Percentiles rank a stretch among this genome's conserved stretches.
Conservation (phyloP, 441 rosid species). For the Croton setiger region DNA sequence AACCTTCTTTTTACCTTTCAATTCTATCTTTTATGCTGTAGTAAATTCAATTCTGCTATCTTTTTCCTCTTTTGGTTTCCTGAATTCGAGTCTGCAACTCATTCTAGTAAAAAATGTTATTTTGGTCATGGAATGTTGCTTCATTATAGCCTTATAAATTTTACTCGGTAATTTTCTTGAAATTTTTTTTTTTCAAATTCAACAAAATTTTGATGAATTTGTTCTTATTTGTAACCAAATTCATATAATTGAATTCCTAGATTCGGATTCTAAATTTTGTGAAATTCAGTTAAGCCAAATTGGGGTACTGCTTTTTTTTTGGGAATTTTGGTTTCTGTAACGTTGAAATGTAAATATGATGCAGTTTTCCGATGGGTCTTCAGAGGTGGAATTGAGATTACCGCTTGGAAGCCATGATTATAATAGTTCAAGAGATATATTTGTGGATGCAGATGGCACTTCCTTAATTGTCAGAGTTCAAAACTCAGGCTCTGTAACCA, state of each 20-base stretch:
- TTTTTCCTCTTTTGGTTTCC: neutral
- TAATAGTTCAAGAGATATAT: conserved; percentile 55
- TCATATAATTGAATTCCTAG: too few relatives aligned
- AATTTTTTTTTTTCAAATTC: too few relatives aligned
- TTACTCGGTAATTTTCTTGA: too few relatives aligned
- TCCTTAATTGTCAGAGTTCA: conserved; percentile 51
- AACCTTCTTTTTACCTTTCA: too few relatives aligned
- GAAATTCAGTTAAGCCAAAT: too few relatives aligned
- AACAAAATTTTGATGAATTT: too few relatives aligned
- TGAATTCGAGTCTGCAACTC: too few relatives aligned
- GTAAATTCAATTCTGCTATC: neutral
- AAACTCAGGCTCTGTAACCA: conserved; percentile 42
- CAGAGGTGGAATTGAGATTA: conserved; percentile 77
- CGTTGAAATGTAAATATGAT: conserved; percentile 15
- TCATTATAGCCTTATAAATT: too few relatives aligned
- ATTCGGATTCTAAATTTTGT: too few relatives aligned
- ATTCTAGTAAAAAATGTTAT: too few relatives aligned
- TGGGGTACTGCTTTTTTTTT: neutral
- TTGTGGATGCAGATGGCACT: conserved; percentile 73
- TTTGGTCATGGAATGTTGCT: too few relatives aligned
- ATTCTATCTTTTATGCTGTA: neutral
- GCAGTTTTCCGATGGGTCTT: conserved; percentile 75
- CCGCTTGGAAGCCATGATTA: conserved; percentile 41
- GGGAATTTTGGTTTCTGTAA: neutral
- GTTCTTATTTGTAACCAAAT: too few relatives aligned